Evolutionary conservation across 176 grass and related monocot species (phyloP).

Genomic region (Luzula sylvatica): DNA sequence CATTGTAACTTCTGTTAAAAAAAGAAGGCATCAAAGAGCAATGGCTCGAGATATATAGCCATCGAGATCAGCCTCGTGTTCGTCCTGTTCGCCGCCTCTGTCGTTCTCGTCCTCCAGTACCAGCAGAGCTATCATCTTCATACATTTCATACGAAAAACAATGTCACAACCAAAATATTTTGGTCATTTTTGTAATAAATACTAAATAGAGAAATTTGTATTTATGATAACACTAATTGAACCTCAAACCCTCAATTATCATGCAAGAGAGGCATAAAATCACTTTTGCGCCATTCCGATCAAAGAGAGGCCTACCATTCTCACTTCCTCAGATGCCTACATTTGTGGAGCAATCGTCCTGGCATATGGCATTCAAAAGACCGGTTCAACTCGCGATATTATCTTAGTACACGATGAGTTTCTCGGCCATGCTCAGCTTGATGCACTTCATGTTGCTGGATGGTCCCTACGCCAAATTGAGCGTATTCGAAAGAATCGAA

Average conservation of each 20-base stretch:
- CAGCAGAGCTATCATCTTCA: not conserved
- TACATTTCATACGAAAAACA: not conserved
- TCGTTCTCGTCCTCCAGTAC: not conserved
- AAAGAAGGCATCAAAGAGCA: constrained; percentile 2
- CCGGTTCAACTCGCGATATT: constrained; percentile 2
- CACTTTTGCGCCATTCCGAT: not conserved
- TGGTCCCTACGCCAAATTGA: constrained; percentile 43
- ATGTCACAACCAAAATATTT: not conserved
- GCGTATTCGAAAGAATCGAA: constrained; percentile 67
- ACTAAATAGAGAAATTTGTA: not conserved
- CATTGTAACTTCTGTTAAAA: not conserved
- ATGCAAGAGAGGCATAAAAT: no score
- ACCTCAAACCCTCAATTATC: not conserved
- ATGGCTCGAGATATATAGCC: not conserved
- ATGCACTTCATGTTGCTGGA: constrained; percentile 30
- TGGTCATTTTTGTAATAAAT: not conserved
- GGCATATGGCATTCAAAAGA: constrained; percentile 16
- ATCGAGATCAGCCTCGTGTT: not conserved
- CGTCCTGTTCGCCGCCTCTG: not conserved
- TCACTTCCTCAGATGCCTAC: constrained; percentile 27
- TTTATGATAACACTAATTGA: not conserved
- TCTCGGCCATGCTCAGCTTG: constrained; percentile 29
- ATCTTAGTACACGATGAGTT: constrained; percentile 22
- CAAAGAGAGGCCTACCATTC: constrained; percentile 17
- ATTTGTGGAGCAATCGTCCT: constrained; percentile 27